These are phyloP conservation scores for Achlya hypogyna DNA, from an alignment of 352 stramenopile species.

Conservation along the genomic window DNA sequence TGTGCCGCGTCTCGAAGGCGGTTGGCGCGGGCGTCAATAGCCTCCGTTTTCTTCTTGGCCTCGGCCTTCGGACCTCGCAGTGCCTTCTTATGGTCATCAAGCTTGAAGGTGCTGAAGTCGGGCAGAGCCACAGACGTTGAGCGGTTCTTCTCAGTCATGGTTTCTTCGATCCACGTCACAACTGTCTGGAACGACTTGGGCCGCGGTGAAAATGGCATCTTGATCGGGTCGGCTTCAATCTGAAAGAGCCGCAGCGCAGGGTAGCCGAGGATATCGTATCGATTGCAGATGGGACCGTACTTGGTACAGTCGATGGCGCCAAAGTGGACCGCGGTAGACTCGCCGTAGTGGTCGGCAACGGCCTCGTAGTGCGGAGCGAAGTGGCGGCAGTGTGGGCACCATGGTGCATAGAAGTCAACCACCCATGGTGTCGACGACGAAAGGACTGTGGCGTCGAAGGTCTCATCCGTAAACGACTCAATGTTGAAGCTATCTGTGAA, in stretches of 20 bases:
- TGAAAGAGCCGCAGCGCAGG: conserved; percentile 67
- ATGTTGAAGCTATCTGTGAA: too few species aligned
- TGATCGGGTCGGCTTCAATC: conserved; percentile 28
- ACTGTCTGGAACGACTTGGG: conserved; percentile 34
- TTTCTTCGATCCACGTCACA: conserved; percentile 53
- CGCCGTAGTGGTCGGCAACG: conserved; percentile 55
- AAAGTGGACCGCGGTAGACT: conserved; percentile 42
- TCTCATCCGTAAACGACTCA: too few species aligned
- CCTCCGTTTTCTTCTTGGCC: conserved; percentile 33
- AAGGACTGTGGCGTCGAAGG: too few species aligned
- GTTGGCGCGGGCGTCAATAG: conserved; percentile 53
- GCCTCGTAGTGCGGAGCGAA: conserved; percentile 70
- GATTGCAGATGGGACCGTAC: conserved; percentile 42
- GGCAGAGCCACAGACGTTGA: conserved; percentile 40
- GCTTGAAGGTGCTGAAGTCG: conserved; percentile 29
- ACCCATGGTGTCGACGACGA: too few species aligned
- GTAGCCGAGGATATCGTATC: conserved; percentile 54
- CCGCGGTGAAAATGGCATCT: conserved; percentile 27
- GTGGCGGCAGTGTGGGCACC: conserved; percentile 72
- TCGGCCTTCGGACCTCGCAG: conserved; percentile 15
- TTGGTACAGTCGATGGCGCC: conserved; percentile 72
- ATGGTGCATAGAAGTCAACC: conserved; percentile 80
- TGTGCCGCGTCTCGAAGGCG: conserved; percentile 57
- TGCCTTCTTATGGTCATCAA: neutral
- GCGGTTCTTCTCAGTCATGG: conserved; percentile 42